These are phyloP conservation scores for Agarophyton chilense DNA, from an alignment of 23 red algal species.

Conservation along the genomic window DNA sequence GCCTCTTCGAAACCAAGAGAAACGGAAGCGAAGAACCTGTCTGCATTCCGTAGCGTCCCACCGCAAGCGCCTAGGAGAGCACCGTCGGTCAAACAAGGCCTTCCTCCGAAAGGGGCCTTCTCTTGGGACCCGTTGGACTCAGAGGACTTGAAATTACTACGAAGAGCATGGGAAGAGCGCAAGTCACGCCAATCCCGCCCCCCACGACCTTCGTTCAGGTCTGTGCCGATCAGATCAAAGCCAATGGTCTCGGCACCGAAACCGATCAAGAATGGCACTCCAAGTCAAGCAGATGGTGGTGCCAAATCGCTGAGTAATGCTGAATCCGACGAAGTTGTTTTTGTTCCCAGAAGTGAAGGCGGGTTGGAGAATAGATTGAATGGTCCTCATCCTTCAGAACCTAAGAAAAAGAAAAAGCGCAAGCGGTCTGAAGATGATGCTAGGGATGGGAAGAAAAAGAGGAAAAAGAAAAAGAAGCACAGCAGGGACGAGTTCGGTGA, in stretches of 20 bases:
- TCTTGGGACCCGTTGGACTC: constrained; percentile 50
- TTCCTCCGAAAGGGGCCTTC: constrained; percentile 16
- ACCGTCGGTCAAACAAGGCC: not conserved
- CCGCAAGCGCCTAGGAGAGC: not conserved
- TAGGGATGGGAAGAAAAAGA: constrained; percentile 7
- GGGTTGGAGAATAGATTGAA: constrained; percentile 21
- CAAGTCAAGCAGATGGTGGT: not conserved
- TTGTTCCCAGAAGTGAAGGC: not conserved
- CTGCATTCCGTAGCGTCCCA: not conserved
- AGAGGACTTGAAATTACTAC: constrained; percentile 37
- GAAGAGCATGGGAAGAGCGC: constrained; percentile 39
- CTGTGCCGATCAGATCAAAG: not conserved
- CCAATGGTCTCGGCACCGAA: not conserved
- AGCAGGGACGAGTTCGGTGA: constrained; percentile 38
- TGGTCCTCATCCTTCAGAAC: not conserved
- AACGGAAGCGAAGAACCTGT: not conserved
- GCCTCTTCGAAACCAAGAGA: constrained; percentile 5
- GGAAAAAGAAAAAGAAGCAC: constrained; percentile 71
- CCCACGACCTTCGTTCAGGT: constrained; percentile 5
- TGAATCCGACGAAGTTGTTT: constrained; percentile 16
- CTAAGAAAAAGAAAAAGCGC: constrained; percentile 50
- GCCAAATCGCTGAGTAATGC: not conserved
- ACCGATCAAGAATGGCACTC: not conserved
- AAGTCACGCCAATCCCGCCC: not conserved
- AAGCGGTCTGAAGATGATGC: constrained; percentile 15